Percentiles rank a stretch among this genome's conserved stretches.
These are phyloP conservation scores for Exophiala mesophila DNA, from an alignment of 2,329 filamentous ascomycete species.

Conservation along the genomic window DNA sequence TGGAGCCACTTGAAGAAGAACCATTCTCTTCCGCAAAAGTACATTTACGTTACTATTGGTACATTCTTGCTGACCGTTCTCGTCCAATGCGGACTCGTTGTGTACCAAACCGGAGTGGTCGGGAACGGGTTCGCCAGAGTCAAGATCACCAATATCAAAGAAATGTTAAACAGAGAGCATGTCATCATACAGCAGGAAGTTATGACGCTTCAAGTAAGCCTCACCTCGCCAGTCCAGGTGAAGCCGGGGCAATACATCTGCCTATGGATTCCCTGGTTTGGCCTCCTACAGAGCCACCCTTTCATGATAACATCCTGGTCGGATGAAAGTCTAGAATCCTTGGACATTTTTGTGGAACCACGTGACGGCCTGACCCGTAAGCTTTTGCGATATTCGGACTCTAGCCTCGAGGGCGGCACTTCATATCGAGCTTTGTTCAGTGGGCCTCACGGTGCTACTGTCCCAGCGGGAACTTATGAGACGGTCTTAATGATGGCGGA, in stretches of 20 bases:
- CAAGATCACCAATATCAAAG: too few relatives aligned
- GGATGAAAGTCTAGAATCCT: conserved; percentile 19
- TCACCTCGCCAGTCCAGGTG: conserved; percentile 11
- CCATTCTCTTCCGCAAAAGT: neutral
- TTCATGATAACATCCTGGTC: conserved; percentile 31
- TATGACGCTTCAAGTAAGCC: conserved; percentile 1
- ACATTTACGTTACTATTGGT: too few relatives aligned
- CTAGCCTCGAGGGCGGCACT: too few relatives aligned
- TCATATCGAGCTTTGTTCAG: conserved; percentile 29
- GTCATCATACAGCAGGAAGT: too few relatives aligned
- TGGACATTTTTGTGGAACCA: conserved; percentile 33
- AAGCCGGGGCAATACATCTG: conserved; percentile 21
- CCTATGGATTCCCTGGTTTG: conserved; percentile 20
- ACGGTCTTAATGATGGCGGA: conserved; percentile 33
- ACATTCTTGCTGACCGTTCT: too few relatives aligned
- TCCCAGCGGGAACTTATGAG: conserved; percentile 29
- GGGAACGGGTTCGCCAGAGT: too few relatives aligned
- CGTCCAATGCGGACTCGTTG: too few relatives aligned
- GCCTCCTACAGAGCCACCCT: conserved; percentile 25
- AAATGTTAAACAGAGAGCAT: too few relatives aligned
- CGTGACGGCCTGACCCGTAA: conserved; percentile 27
- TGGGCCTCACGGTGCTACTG: conserved; percentile 31
- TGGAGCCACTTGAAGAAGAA: conserved; percentile 1
- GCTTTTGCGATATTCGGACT: conserved; percentile 26
- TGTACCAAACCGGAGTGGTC: too few relatives aligned